phyloP scores from a whole-genome alignment of 2,329 filamentous ascomycete species.

The Fusarium devonianum region DNA sequence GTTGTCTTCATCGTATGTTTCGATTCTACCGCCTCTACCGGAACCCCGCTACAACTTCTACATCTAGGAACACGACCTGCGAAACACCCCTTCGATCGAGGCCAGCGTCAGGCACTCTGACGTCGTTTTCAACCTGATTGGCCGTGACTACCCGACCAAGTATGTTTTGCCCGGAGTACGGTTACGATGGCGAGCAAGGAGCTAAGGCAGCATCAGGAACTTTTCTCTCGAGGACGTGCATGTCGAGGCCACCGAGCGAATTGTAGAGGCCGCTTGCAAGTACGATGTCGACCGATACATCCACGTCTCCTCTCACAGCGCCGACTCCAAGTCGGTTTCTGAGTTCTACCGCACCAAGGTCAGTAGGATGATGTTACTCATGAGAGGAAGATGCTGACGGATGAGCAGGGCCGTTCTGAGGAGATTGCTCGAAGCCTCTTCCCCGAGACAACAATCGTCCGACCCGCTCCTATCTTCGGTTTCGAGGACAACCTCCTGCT shows the following conservation, averaged over 20 bases:
- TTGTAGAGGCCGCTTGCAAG: constrained; percentile 92
- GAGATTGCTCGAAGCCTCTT: constrained; percentile 85
- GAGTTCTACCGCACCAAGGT: constrained; percentile 94
- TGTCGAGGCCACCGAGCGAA: constrained; percentile 89
- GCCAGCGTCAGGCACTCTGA: constrained; percentile 97
- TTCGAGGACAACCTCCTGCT: constrained; percentile 93
- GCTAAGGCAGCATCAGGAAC: constrained; percentile 69
- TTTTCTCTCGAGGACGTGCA: constrained; percentile 93
- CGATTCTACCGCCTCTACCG: not conserved
- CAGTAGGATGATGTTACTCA: constrained; percentile 21
- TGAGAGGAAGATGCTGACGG: constrained; percentile 22
- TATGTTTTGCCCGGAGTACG: constrained; percentile 47
- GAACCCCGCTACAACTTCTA: constrained; percentile 27
- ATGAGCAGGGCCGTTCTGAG: constrained; percentile 75
- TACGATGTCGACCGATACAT: constrained; percentile 98
- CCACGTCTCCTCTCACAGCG: constrained; percentile 95
- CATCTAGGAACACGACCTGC: constrained; percentile 85
- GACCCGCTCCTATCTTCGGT: constrained; percentile 91
- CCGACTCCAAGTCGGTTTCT: constrained; percentile 77
- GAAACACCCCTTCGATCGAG: constrained; percentile 94
- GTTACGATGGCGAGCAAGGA: not conserved
- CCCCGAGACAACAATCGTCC: constrained; percentile 95
- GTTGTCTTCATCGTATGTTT: constrained; percentile 79
- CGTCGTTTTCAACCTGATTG: constrained; percentile 95
- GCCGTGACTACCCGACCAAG: constrained; percentile 96